A percentile compares a stretch with the other conserved stretches of the same genome.
These are phyloP conservation scores for Lotmaria passim DNA, from an alignment of 208 protist species.

Conservation along the genomic window DNA sequence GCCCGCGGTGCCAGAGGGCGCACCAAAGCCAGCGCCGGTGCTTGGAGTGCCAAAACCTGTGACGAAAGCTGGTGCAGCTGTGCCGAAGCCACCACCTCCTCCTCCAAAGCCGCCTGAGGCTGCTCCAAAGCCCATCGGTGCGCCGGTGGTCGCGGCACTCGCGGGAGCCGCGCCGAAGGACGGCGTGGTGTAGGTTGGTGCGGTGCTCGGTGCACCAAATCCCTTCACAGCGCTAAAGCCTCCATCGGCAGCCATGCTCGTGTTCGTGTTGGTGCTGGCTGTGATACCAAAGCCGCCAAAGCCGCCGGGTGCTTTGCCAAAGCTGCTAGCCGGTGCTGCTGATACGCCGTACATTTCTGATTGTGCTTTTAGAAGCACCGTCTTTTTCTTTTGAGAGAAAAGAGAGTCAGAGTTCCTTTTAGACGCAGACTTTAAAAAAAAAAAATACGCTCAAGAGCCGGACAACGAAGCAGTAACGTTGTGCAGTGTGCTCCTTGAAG, in stretches of 20 bases:
- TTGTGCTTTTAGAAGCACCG: background rate
- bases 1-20: background rate
- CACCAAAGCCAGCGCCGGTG: slow-evolving; percentile 15
- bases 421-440: no score
- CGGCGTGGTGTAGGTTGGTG: background rate
- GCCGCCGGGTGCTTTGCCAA: slow-evolving; percentile 11
- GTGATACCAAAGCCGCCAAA: slow-evolving; percentile 17
- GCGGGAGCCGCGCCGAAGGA: background rate
- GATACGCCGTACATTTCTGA: slow-evolving; percentile 18
- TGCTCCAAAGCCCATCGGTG: slow-evolving; percentile 26
- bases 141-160: background rate
- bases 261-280: slow-evolving; percentile 10
- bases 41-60: slow-evolving; percentile 15
- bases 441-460: no score
- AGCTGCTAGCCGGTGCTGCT: slow-evolving; percentile 8
- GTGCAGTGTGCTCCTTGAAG: no score
- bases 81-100: slow-evolving; percentile 12
- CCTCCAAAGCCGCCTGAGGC: background rate
- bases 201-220: slow-evolving; percentile 8
- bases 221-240: slow-evolving; percentile 11
- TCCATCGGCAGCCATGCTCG: background rate
- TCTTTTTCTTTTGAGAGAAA: background rate
- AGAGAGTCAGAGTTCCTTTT: background rate
- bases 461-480: no score
- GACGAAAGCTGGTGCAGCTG: slow-evolving; percentile 1